Percentiles rank a stretch among this genome's conserved stretches.
phyloP scores from a whole-genome alignment of 768 basidiomycete species.

The Lactarius trivialis region DNA sequence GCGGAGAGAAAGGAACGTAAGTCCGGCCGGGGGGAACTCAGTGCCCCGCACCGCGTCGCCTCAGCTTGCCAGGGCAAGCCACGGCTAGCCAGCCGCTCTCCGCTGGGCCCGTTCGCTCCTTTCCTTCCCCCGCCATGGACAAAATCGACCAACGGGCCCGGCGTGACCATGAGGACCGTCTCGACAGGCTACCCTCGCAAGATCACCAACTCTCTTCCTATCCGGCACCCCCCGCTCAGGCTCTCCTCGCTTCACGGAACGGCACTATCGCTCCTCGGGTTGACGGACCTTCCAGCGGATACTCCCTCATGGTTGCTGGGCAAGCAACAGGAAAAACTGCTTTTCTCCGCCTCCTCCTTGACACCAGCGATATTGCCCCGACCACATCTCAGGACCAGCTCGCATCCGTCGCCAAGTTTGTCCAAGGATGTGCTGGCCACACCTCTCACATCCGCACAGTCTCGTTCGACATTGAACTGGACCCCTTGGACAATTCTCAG shows the following conservation, averaged over 20 bases:
- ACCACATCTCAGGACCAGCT: slow-evolving; percentile 67
- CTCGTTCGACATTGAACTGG: slow-evolving; percentile 64
- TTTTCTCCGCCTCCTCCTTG: slow-evolving; percentile 78
- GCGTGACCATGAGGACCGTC: slow-evolving; percentile 38
- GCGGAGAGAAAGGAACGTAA: slow-evolving; percentile 24
- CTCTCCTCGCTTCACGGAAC: slow-evolving; percentile 27
- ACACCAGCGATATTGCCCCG: slow-evolving; percentile 65
- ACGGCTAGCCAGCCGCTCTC: slow-evolving; percentile 53
- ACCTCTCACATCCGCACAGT: slow-evolving; percentile 66
- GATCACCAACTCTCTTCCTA: slow-evolving; percentile 24
- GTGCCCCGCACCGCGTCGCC: slow-evolving; percentile 22
- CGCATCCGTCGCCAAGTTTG: slow-evolving; percentile 73
- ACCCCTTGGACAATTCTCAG: slow-evolving; percentile 41
- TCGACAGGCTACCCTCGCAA: slow-evolving; percentile 22
- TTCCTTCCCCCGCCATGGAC: slow-evolving; percentile 48
- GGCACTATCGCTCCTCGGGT: slow-evolving; percentile 26
- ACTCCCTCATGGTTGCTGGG: slow-evolving; percentile 77
- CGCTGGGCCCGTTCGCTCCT: slow-evolving; percentile 24
- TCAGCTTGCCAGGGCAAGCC: slow-evolving; percentile 26
- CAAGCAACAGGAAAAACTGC: slow-evolving; percentile 82
- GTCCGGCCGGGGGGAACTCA: slow-evolving; percentile 24
- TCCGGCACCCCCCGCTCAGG: slow-evolving; percentile 27
- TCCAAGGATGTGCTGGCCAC: slow-evolving; percentile 65
- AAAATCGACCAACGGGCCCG: slow-evolving; percentile 44
- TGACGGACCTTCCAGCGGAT: slow-evolving; percentile 37